A percentile compares a stretch with the other conserved stretches of the same genome.
phyloP scores from a whole-genome alignment of 78 protist species.

The slime mould (Dictyostelium discoideum) region DNA sequence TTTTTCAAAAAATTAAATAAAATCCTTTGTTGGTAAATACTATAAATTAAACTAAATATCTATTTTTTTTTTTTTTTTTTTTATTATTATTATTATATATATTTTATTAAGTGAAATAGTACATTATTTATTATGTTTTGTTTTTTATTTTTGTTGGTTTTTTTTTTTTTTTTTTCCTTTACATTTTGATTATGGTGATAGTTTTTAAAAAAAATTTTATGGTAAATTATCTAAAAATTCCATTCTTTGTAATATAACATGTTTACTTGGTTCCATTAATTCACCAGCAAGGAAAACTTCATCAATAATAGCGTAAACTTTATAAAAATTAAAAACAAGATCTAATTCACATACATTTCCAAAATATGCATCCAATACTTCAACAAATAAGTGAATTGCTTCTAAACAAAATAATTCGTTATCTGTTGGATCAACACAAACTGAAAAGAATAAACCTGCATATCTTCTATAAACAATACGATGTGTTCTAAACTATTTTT shows the following conservation, averaged over 20 bases:
- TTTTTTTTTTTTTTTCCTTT: neutral
- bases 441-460: slow-evolving; percentile 97
- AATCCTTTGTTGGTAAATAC: slow-evolving; percentile 2
- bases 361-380: slow-evolving; percentile 96
- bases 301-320: slow-evolving; percentile 94
- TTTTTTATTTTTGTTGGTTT: neutral
- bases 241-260: slow-evolving; percentile 66
- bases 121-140: neutral
- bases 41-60: neutral
- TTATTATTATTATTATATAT: neutral
- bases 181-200: neutral
- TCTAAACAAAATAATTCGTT: slow-evolving; percentile 97
- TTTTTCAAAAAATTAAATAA: neutral
- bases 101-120: neutral
- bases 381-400: slow-evolving; percentile 98
- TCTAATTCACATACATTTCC: slow-evolving; percentile 99
- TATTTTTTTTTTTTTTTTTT: neutral
- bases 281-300: slow-evolving; percentile 99
- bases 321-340: slow-evolving; percentile 97
- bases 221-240: slow-evolving; percentile 58
- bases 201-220: neutral
- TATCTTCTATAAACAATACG: slow-evolving; percentile 96
- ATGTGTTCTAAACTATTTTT: slow-evolving; percentile 91
- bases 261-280: slow-evolving; percentile 95
- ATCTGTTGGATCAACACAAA: slow-evolving; percentile 95